Conservation (phyloP, 2,329 filamentous ascomycete genomes). For the Exophiala xenobiotica region DNA sequence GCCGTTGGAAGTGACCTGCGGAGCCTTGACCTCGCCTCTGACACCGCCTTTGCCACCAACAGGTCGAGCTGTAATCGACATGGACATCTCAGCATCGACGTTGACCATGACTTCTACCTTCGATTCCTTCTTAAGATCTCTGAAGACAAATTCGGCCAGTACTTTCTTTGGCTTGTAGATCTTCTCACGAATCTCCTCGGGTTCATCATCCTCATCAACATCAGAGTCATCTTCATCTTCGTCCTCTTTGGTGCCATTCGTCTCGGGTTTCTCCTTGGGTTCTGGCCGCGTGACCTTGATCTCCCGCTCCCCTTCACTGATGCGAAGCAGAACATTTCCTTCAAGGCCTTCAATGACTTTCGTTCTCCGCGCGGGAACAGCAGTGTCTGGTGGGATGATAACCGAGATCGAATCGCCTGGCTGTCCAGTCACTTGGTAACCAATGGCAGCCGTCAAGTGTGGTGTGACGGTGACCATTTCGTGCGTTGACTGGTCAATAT, state of each 20-base stretch:
- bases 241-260: constrained; percentile 56
- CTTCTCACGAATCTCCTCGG: constrained; percentile 84
- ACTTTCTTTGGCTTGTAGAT: constrained; percentile 83
- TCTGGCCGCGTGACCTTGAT: constrained; percentile 92
- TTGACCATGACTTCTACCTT: constrained; percentile 96
- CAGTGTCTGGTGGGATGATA: constrained; percentile 81
- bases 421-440: constrained; percentile 53
- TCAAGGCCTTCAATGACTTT: constrained; percentile 74
- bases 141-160: constrained; percentile 82
- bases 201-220: constrained; percentile 69
- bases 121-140: constrained; percentile 77
- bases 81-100: constrained; percentile 72
- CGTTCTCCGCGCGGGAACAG: constrained; percentile 82
- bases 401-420: constrained; percentile 65
- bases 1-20: constrained; percentile 38
- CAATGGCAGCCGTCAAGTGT: constrained; percentile 84
- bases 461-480: constrained; percentile 91
- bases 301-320: constrained; percentile 83
- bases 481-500: constrained; percentile 95
- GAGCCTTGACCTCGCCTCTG: constrained; percentile 58
- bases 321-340: constrained; percentile 82
- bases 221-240: constrained; percentile 63
- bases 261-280: constrained; percentile 66
- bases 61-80: constrained; percentile 80
- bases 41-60: constrained; percentile 85